A percentile compares a stretch with the other conserved stretches of the same genome.
phyloP scores from a whole-genome alignment of 164 flowering plant species.

The Macadamia tetraphylla region DNA sequence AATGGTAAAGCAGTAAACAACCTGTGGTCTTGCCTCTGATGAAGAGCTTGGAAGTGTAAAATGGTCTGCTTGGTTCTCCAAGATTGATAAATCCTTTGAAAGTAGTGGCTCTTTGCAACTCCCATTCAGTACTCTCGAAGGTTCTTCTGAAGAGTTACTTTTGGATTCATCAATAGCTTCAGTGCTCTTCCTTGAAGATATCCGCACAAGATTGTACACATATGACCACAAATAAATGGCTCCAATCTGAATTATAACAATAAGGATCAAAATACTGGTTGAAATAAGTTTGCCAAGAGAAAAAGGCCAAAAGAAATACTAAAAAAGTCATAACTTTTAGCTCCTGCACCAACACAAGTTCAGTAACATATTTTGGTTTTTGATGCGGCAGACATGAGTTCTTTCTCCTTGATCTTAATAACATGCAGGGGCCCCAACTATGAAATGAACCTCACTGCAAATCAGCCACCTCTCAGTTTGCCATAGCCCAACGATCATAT shows the following conservation, averaged over 20 bases:
- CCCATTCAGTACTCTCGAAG: conserved; percentile 11
- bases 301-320: too few species aligned
- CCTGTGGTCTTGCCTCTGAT: too few species aligned
- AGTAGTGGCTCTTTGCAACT: conserved; percentile 23
- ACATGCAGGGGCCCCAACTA: too few species aligned
- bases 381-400: too few species aligned
- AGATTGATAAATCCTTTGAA: conserved; percentile 8
- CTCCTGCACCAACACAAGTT: too few species aligned
- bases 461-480: too few species aligned
- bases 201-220: conserved; percentile 53
- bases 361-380: not conserved
- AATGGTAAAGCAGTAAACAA: too few species aligned
- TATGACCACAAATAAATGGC: conserved; percentile 69
- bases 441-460: too few species aligned
- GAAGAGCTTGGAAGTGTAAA: conserved; percentile 8
- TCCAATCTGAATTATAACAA: conserved; percentile 42
- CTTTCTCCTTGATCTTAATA: too few species aligned
- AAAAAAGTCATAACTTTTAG: too few species aligned
- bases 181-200: conserved; percentile 23
- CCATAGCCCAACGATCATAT: too few species aligned
- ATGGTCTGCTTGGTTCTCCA: conserved; percentile 17
- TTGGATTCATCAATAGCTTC: conserved; percentile 13
- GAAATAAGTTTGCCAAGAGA: not conserved
- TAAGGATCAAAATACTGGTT: not conserved
- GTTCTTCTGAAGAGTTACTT: conserved; percentile 17